These are phyloP conservation scores for Priceomyces carsonii DNA, from an alignment of 805 yeast genomes.

Conservation along the genomic window DNA sequence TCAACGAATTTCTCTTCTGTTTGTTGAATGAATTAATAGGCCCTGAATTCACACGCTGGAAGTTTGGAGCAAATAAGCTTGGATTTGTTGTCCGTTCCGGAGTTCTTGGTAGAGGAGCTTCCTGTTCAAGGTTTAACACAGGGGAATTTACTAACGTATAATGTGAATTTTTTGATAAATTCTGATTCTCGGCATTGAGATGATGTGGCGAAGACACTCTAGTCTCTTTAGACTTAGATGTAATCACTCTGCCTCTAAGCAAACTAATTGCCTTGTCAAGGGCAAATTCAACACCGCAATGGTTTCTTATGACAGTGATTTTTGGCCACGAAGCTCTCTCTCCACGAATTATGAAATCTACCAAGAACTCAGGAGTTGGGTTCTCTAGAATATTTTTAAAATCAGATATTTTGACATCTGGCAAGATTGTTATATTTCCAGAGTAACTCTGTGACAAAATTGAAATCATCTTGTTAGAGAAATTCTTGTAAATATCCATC, in stretches of 20 bases:
- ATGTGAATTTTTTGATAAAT: background rate
- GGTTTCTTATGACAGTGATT: constrained; percentile 79
- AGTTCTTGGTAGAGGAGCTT: constrained; percentile 10
- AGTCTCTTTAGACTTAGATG: too few relatives aligned
- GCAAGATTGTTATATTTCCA: constrained; percentile 92
- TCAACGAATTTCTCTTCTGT: constrained; percentile 15
- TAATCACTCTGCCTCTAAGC: constrained; percentile 61
- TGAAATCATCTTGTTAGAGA: constrained; percentile 71
- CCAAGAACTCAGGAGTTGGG: constrained; percentile 76
- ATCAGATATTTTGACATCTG: constrained; percentile 64
- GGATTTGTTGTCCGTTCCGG: constrained; percentile 8
- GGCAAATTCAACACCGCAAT: constrained; percentile 86
- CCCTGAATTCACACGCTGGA: constrained; percentile 27
- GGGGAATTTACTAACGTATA: constrained; percentile 24
- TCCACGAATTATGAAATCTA: constrained; percentile 74
- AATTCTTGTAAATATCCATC: constrained; percentile 71
- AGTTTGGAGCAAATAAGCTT: constrained; percentile 16
- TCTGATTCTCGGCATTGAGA: too few relatives aligned
- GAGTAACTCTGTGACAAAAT: constrained; percentile 83
- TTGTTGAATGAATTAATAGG: constrained; percentile 8
- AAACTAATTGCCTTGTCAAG: constrained; percentile 76
- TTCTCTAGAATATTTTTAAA: constrained; percentile 67
- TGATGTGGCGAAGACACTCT: too few relatives aligned
- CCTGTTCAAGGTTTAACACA: constrained; percentile 12
- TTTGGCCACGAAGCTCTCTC: constrained; percentile 95